Evolutionary conservation across 495 filamentous ascomycete genomes (phyloP), one percentile per base, ranked within the genome.

Genomic region (Extremus antarcticus): DNA sequence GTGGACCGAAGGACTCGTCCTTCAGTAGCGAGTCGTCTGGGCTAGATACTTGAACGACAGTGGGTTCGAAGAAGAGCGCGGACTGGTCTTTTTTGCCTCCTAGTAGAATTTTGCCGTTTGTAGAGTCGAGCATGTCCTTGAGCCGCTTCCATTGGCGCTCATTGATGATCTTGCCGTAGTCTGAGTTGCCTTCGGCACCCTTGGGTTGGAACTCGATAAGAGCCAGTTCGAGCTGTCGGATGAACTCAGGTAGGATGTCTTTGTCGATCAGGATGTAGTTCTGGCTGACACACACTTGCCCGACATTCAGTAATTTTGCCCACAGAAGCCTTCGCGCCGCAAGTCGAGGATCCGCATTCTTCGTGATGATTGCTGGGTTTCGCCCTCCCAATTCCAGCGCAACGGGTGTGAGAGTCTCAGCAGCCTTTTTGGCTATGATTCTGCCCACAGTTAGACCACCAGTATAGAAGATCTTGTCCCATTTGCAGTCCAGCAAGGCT

Each of bases 391-490:
- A 78, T 71, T 97, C 92, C 53, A 96, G 78, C 35, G 80, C 76
- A 20, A 94, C 85, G 0, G 92, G 92, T 3, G 92, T 97, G 51
- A 97, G 73, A 39, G 88, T 84, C 68, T 92, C 87, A 39, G 92
- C 91, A 3, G 92, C 92, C 58, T 92, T 92, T 72, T 89, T 87
- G 21, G 89, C 81, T 60, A 98, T 82, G 70, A 97, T 91, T 46
- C 76, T 86, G 50, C 87, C 92, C 38, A 96, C 90, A 35, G 64
- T 72, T 11, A 75, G 72, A 58, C 78, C 79, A 45, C 92, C 92
- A 16, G 92, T 98, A 73, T 94, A 98, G 74, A 94, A 91, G 61
- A 98, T 91, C 76, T 95, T 95, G 70, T 94, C 90, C 88, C 90
- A 98, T 63, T 89, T 89, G 70, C 90, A 79, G 49, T 89, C 79